Conservation (phyloP, 106 monocot species). For the Dendrobium catenatum region DNA sequence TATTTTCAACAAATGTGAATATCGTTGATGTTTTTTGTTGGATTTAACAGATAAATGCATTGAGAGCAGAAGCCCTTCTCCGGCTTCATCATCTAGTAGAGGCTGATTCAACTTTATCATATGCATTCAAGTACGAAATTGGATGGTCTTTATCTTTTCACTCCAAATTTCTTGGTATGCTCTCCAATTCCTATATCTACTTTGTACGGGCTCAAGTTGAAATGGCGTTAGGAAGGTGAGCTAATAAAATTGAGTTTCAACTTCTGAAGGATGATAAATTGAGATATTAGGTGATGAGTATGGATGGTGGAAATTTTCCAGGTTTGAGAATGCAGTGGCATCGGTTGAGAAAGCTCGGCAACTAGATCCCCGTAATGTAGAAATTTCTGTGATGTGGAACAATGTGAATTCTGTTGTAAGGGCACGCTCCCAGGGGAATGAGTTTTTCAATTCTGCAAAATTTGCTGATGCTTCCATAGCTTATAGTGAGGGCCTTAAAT, state of each 20-base stretch:
- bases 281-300: conserved; percentile 7
- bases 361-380: conserved; percentile 34
- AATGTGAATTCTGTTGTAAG: conserved; percentile 36
- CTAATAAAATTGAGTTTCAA: not conserved
- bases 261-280: not conserved
- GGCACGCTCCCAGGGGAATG: conserved; percentile 47
- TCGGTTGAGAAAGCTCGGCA: conserved; percentile 39
- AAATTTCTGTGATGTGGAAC: conserved; percentile 18
- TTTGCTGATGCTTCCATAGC: conserved; percentile 49
- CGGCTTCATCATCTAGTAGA: conserved; percentile 38
- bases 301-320: conserved; percentile 18
- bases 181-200: conserved; percentile 27
- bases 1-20: not conserved
- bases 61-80: conserved; percentile 47
- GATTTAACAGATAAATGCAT: conserved; percentile 28
- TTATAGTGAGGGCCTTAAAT: conserved; percentile 54
- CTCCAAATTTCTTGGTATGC: conserved; percentile 29
- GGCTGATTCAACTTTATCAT: conserved; percentile 33
- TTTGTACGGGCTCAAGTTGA: conserved; percentile 42
- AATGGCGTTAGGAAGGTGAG: conserved; percentile 59
- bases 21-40: not conserved
- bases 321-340: conserved; percentile 54
- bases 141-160: conserved; percentile 2
- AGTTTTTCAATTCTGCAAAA: conserved; percentile 39
- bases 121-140: conserved; percentile 15